Conservation (phyloP, 2,329 filamentous ascomycete genomes). For the Aspergillus hortae region DNA sequence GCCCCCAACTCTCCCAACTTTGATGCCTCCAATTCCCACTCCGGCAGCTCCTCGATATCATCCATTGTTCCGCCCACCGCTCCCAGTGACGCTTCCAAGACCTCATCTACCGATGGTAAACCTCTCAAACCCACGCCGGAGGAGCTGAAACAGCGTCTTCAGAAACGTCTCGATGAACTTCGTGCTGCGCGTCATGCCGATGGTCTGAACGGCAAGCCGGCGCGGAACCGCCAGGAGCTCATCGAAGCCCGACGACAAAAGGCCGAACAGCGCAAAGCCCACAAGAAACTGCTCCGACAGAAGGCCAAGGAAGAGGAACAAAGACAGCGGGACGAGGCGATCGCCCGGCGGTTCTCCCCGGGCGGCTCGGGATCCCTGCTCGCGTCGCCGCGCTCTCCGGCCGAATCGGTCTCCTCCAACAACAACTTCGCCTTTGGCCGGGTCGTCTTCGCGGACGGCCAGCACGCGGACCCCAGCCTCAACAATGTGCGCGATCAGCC, state of each 20-base stretch:
- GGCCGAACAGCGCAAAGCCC: constrained; percentile 77
- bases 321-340: constrained; percentile 54
- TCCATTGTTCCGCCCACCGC: constrained; percentile 54
- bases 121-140: constrained; percentile 67
- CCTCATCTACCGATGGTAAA: constrained; percentile 47
- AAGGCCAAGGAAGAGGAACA: constrained; percentile 79
- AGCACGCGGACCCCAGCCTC: constrained; percentile 70
- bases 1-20: constrained; percentile 55
- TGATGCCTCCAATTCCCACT: constrained; percentile 52
- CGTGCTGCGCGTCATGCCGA: constrained; percentile 85
- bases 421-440: constrained; percentile 86
- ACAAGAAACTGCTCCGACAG: constrained; percentile 80
- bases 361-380: constrained; percentile 58
- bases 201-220: constrained; percentile 73
- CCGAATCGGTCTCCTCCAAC: constrained; percentile 38
- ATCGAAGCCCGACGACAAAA: constrained; percentile 86
- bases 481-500: constrained; percentile 60
- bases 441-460: constrained; percentile 85
- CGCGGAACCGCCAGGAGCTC: constrained; percentile 83
- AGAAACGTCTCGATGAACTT: constrained; percentile 78
- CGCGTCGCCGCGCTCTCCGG: constrained; percentile 51
- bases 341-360: constrained; percentile 53
- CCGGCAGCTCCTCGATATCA: constrained; percentile 64
- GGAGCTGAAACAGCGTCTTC: constrained; percentile 72
- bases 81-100: constrained; percentile 22